Evolutionary conservation across 805 yeast species (phyloP).

Genomic region (Dipodascopsis uninucleata): DNA sequence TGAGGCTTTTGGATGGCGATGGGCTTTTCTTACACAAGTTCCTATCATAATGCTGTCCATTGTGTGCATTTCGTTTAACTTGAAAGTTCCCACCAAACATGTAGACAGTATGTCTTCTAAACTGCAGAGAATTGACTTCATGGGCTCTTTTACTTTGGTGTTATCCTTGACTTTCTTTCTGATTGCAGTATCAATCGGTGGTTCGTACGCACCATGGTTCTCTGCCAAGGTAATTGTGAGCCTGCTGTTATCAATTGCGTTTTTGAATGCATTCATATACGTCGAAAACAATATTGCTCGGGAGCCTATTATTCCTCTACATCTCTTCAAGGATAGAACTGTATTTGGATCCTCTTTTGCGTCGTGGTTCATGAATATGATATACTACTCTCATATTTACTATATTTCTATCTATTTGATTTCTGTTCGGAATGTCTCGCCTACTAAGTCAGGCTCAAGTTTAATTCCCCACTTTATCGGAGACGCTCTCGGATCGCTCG

Average conservation of each 20-base stretch:
- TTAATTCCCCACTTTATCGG: conserved; percentile 56
- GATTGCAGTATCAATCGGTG: conserved; percentile 65
- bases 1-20: conserved; percentile 60
- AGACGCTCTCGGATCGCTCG: conserved; percentile 62
- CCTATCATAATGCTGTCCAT: conserved; percentile 40
- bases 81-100: conserved; percentile 23
- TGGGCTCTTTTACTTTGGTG: conserved; percentile 60
- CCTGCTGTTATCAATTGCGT: conserved; percentile 36
- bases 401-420: conserved; percentile 69
- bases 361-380: conserved; percentile 70
- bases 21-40: conserved; percentile 41
- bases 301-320: conserved; percentile 67
- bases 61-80: conserved; percentile 34
- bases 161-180: conserved; percentile 53
- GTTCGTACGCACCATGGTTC: conserved; percentile 49
- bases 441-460: conserved; percentile 56
- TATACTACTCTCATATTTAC: conserved; percentile 57
- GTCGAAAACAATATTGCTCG: conserved; percentile 50
- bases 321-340: conserved; percentile 53
- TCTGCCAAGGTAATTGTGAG: conserved; percentile 42
- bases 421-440: conserved; percentile 49
- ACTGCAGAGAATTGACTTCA: conserved; percentile 58
- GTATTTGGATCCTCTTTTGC: conserved; percentile 62
- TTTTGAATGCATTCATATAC: conserved; percentile 44
- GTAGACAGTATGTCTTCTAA: conserved; percentile 35